These are phyloP conservation scores for Laguncularia racemosa DNA, from an alignment of 345 rosid species.

Conservation along the genomic window DNA sequence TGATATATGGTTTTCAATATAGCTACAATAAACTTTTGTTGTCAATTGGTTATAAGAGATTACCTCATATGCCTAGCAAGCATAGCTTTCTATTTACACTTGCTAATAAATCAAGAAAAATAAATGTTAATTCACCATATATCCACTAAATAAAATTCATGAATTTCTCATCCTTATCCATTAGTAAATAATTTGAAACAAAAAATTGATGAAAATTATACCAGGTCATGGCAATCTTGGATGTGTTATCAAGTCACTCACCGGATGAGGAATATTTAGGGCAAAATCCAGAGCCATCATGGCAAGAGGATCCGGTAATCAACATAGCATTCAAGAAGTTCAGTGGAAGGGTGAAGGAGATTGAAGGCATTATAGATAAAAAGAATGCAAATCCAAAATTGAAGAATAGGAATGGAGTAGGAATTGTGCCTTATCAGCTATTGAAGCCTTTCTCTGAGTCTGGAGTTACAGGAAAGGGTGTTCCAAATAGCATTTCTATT, in stretches of 20 bases:
- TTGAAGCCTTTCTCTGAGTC: slow-evolving; percentile 36
- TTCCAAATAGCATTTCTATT: slow-evolving; percentile 36
- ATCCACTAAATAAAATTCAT: no score
- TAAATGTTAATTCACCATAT: no score
- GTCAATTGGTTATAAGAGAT: no score
- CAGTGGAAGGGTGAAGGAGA: slow-evolving; percentile 21
- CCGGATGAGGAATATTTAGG: slow-evolving; percentile 51
- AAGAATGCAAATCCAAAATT: slow-evolving; percentile 19
- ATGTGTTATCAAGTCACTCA: slow-evolving; percentile 34
- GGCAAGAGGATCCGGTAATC: slow-evolving; percentile 22
- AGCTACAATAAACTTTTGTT: no score
- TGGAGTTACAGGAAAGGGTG: slow-evolving; percentile 44
- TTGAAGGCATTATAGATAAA: slow-evolving; percentile 26
- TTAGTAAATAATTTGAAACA: no score
- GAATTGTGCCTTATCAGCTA: slow-evolving; percentile 30
- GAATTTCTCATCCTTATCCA: no score
- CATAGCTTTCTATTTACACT: no score
- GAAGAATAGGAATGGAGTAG: slow-evolving; percentile 38
- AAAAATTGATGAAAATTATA: not conserved
- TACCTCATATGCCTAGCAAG: no score
- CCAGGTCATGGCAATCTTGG: slow-evolving; percentile 29
- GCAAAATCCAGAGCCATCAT: slow-evolving; percentile 17
- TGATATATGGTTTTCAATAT: no score
- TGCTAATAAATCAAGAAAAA: no score
- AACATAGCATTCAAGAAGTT: slow-evolving; percentile 31